These are phyloP conservation scores for Wickerhamiella occidentalis DNA, from an alignment of 805 yeast genomes.

Conservation along the genomic window DNA sequence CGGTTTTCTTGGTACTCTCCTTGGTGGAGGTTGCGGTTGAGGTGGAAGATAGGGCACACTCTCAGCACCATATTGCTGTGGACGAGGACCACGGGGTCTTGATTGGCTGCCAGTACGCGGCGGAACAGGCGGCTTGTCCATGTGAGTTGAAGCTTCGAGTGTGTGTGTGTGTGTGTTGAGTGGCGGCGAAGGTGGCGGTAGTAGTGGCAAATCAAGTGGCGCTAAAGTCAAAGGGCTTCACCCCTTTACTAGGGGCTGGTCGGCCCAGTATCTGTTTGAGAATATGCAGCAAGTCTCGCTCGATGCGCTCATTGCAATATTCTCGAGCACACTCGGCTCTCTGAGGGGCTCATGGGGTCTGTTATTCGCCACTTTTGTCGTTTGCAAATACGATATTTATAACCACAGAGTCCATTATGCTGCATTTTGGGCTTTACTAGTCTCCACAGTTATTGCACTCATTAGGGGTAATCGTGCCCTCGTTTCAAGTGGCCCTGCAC, in stretches of 20 bases:
- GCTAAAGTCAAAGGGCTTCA: not conserved
- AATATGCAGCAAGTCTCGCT: slow-evolving; percentile 7
- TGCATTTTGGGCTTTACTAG: slow-evolving; percentile 1
- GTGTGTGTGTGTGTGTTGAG: not conserved
- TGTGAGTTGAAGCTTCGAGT: not conserved
- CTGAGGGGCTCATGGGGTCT: slow-evolving; percentile 14
- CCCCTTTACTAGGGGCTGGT: not conserved
- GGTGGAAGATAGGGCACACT: slow-evolving; percentile 4
- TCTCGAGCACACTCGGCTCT: slow-evolving; percentile 11
- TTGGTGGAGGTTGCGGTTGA: not conserved
- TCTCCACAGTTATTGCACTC: not conserved
- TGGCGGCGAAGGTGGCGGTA: not conserved
- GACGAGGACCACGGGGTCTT: slow-evolving; percentile 21
- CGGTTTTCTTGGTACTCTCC: slow-evolving; percentile 4
- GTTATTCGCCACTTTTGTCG: slow-evolving; percentile 1
- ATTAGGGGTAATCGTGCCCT: not conserved
- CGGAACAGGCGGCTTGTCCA: slow-evolving; percentile 4
- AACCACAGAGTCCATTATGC: not conserved
- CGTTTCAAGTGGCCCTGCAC: slow-evolving; percentile 1
- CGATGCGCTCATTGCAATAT: slow-evolving; percentile 11
- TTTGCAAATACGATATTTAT: not conserved
- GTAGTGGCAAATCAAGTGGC: not conserved
- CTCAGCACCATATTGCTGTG: slow-evolving; percentile 16
- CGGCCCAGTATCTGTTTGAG: slow-evolving; percentile 2
- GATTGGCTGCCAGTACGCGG: not conserved